Conservation (phyloP, 202 grass and related monocot genomes). For the Eragrostis tef region DNA sequence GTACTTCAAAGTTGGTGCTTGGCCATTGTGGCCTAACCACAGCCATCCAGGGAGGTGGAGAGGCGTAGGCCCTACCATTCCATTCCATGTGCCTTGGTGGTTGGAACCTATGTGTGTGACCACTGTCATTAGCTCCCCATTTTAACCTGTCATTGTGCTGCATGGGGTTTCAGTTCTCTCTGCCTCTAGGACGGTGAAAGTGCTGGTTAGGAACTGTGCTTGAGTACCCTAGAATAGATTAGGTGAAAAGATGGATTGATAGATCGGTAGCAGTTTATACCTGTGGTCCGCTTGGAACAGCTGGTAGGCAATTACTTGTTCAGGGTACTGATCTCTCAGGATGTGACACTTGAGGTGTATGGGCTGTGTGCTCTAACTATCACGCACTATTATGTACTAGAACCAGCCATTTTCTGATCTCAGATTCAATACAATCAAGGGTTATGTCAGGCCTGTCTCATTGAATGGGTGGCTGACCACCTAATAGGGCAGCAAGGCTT, state of each 20-base stretch:
- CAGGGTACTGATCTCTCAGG: constrained; percentile 35
- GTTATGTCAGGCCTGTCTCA: constrained; percentile 52
- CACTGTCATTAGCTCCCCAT: constrained; percentile 53
- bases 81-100: constrained; percentile 64
- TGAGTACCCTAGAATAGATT: constrained; percentile 42
- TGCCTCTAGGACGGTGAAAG: constrained; percentile 36
- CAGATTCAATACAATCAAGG: constrained; percentile 73
- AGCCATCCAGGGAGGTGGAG: constrained; percentile 57
- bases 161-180: constrained; percentile 34
- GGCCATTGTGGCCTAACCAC: constrained; percentile 68
- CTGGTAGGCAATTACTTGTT: constrained; percentile 59
- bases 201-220: constrained; percentile 34
- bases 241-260: constrained; percentile 42
- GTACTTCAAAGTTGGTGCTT: constrained; percentile 72
- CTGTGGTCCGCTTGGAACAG: constrained; percentile 49
- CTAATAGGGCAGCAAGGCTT: constrained; percentile 50
- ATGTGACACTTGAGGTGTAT: constrained; percentile 53
- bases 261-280: constrained; percentile 43
- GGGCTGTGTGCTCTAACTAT: constrained; percentile 53
- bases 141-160: neutral
- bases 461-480: constrained; percentile 57
- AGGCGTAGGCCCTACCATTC: constrained; percentile 57
- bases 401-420: constrained; percentile 47
- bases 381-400: constrained; percentile 38
- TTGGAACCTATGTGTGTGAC: constrained; percentile 65